phyloP scores from a whole-genome alignment of 2,329 filamentous ascomycete species.

The Penicillium sp. region DNA sequence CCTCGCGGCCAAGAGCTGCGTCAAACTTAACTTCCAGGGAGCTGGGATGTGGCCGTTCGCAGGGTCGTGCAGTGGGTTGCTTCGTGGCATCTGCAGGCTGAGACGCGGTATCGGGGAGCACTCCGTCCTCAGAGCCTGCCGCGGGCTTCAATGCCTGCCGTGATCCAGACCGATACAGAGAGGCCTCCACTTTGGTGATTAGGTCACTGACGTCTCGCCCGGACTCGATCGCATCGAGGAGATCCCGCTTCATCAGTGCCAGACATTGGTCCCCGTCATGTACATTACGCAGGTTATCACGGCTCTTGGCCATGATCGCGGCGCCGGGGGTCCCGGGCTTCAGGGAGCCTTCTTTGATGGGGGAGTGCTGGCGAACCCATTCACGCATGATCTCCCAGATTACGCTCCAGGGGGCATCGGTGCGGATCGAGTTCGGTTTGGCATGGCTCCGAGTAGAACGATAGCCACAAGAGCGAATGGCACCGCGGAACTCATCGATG shows the following conservation, averaged over 20 bases:
- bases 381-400: constrained; percentile 93
- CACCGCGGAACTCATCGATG: constrained; percentile 74
- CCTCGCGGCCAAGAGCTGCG: constrained; percentile 67
- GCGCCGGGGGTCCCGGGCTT: constrained; percentile 66
- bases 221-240: constrained; percentile 31
- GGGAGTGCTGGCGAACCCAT: constrained; percentile 76
- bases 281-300: constrained; percentile 30
- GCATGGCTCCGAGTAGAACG: constrained; percentile 80
- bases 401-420: constrained; percentile 81
- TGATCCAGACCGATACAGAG: constrained; percentile 37
- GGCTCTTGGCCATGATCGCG: constrained; percentile 55
- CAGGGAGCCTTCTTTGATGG: constrained; percentile 67
- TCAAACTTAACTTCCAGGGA: constrained; percentile 69
- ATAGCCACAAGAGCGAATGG: constrained; percentile 75
- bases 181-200: constrained; percentile 42
- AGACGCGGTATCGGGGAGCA: background rate
- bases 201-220: constrained; percentile 37
- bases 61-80: constrained; percentile 5
- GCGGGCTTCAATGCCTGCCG: constrained; percentile 14
- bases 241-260: constrained; percentile 33
- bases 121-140: background rate
- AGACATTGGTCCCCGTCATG: constrained; percentile 31
- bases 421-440: constrained; percentile 84
- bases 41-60: constrained; percentile 26
- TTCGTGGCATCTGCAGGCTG: background rate